phyloP scores from a whole-genome alignment of 148 eudicot genomes.

The Cornus kousa region DNA sequence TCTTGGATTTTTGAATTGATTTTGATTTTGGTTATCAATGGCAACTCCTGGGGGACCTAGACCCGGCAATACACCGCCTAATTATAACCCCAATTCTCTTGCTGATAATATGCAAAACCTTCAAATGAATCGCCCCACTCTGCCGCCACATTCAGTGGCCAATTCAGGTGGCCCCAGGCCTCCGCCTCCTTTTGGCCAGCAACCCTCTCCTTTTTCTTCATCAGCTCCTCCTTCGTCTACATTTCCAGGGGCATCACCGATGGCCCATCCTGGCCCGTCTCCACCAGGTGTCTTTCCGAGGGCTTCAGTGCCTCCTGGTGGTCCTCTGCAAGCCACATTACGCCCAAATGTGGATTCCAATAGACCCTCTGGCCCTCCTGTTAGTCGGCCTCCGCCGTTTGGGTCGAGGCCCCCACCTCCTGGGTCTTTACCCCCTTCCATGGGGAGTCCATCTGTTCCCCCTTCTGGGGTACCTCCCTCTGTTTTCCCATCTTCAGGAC shows the following conservation, averaged over 20 bases:
- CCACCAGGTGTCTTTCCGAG: constrained; percentile 78
- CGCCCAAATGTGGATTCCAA: constrained; percentile 43
- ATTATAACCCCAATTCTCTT: constrained; percentile 60
- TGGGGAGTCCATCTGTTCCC: constrained; percentile 24
- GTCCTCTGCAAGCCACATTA: constrained; percentile 44
- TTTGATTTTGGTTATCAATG: constrained; percentile 34
- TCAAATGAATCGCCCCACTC: constrained; percentile 59
- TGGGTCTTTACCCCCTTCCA: constrained; percentile 29
- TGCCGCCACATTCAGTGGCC: constrained; percentile 27
- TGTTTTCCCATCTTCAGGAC: constrained; percentile 32
- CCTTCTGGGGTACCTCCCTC: constrained; percentile 37
- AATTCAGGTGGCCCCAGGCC: constrained; percentile 45
- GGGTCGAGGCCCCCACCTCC: constrained; percentile 58
- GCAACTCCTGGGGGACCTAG: constrained; percentile 88
- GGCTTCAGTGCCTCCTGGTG: constrained; percentile 44
- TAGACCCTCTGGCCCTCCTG: constrained; percentile 51
- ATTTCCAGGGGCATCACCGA: constrained; percentile 41
- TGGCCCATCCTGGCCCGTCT: constrained; percentile 65
- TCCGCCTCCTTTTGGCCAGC: constrained; percentile 53
- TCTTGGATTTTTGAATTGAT: background rate
- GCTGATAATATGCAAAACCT: constrained; percentile 70
- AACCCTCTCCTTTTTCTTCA: constrained; percentile 52
- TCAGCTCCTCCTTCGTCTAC: constrained; percentile 37
- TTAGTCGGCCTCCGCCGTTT: constrained; percentile 48
- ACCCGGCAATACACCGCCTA: constrained; percentile 59